Conservation (phyloP, 495 filamentous ascomycete species). For the Cladorrhinum samala region DNA sequence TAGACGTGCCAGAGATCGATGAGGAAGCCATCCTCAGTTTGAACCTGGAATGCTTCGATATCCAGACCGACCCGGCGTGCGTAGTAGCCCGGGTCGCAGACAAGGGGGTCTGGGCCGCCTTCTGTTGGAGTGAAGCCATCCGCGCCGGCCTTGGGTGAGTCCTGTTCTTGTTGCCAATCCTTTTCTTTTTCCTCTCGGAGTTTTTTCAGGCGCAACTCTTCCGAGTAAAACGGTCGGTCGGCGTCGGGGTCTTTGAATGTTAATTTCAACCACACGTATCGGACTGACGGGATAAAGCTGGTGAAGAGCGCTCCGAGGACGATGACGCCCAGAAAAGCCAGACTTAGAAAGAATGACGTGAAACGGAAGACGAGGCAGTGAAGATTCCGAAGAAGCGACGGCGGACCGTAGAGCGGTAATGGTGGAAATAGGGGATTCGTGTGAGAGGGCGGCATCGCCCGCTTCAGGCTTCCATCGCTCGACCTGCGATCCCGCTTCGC, state of each 20-base stretch:
- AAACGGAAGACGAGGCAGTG: slow-evolving; percentile 57
- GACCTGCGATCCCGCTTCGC: slow-evolving; percentile 10
- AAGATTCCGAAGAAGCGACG: slow-evolving; percentile 55
- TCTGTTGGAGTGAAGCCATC: slow-evolving; percentile 65
- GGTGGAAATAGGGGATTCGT: slow-evolving; percentile 86
- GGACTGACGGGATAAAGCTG: slow-evolving; percentile 46
- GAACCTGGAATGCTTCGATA: slow-evolving; percentile 73
- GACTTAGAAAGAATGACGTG: slow-evolving; percentile 66
- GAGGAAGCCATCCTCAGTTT: slow-evolving; percentile 94
- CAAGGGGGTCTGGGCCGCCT: slow-evolving; percentile 69
- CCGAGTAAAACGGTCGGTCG: slow-evolving; percentile 61
- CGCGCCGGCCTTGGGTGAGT: slow-evolving; percentile 21
- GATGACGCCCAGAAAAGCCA: slow-evolving; percentile 69
- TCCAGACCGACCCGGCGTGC: slow-evolving; percentile 84
- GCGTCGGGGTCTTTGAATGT: slow-evolving; percentile 52
- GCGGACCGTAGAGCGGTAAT: slow-evolving; percentile 74
- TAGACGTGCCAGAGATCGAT: slow-evolving; percentile 86
- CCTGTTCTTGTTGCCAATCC: slow-evolving; percentile 52
- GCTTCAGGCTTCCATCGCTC: slow-evolving; percentile 31
- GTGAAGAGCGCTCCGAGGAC: slow-evolving; percentile 66
- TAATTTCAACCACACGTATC: slow-evolving; percentile 40
- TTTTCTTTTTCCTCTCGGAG: slow-evolving; percentile 50
- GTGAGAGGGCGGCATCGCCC: slow-evolving; percentile 51
- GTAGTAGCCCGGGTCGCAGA: slow-evolving; percentile 81
- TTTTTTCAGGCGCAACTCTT: slow-evolving; percentile 50